Evolutionary conservation across 2,329 filamentous ascomycete genomes (phyloP).

Genomic region (Venturia effusa): DNA sequence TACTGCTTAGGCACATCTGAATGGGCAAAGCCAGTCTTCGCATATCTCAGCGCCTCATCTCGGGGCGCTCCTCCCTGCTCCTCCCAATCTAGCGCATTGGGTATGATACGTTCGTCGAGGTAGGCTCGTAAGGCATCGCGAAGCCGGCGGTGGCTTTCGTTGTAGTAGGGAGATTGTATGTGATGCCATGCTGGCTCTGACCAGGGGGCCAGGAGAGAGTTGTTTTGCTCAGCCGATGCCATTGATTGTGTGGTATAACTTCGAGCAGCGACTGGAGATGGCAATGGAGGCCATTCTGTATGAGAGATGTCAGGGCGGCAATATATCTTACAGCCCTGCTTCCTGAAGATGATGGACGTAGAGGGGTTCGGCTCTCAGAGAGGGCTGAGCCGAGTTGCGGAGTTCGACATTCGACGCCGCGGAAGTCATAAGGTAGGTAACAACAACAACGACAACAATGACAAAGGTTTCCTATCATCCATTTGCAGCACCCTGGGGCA

Average conservation of each 20-base stretch:
- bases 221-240: conserved; percentile 9
- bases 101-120: conserved; percentile 47
- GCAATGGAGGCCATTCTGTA: neutral
- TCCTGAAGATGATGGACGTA: neutral
- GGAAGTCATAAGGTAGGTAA: neutral
- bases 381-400: neutral
- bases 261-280: neutral
- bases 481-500: too few relatives aligned
- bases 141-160: conserved; percentile 47
- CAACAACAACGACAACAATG: too few relatives aligned
- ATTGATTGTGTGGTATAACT: neutral
- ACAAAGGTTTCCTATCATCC: too few relatives aligned
- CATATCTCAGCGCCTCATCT: conserved; percentile 28
- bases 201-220: conserved; percentile 26
- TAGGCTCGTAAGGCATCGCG: conserved; percentile 47
- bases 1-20: conserved; percentile 34
- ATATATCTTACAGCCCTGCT: too few relatives aligned
- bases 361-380: neutral
- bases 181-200: conserved; percentile 34
- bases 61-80: conserved; percentile 37
- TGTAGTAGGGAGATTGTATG: conserved; percentile 52
- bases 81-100: conserved; percentile 54
- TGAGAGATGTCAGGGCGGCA: neutral
- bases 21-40: conserved; percentile 31
- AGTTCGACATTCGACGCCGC: neutral